Percentiles rank a stretch among this genome's conserved stretches.
Evolutionary conservation across 176 grass and related monocot genomes (phyloP).

Genomic region (Rhynchospora breviuscula): DNA sequence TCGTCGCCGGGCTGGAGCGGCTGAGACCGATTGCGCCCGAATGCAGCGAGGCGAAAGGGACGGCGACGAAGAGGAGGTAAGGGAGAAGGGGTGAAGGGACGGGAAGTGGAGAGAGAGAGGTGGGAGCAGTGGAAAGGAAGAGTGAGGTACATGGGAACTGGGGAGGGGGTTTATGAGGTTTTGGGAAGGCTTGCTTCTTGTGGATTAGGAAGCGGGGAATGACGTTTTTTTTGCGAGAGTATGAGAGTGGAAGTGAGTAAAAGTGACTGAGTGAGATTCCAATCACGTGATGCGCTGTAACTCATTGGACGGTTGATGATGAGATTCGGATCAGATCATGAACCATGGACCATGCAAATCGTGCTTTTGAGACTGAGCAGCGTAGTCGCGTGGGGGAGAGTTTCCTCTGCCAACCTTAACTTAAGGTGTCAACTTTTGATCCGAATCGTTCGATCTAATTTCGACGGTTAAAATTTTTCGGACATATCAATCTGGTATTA

Average conservation of each 20-base stretch:
- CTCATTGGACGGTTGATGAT: background rate
- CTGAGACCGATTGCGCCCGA: slow-evolving; percentile 32
- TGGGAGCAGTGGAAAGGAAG: slow-evolving; percentile 8
- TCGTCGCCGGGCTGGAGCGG: slow-evolving; percentile 64
- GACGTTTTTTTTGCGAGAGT: too few relatives aligned
- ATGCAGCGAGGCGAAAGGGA: slow-evolving; percentile 34
- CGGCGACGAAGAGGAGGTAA: slow-evolving; percentile 18
- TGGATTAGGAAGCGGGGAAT: slow-evolving; percentile 20
- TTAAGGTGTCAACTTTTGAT: too few relatives aligned
- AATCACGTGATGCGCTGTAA: background rate
- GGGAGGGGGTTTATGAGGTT: slow-evolving; percentile 14
- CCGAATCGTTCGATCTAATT: too few relatives aligned
- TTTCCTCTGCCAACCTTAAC: too few relatives aligned
- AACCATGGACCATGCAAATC: too few relatives aligned
- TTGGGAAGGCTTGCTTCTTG: background rate
- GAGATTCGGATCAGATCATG: background rate
- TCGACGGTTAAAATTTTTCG: too few relatives aligned
- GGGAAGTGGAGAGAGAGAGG: slow-evolving; percentile 13
- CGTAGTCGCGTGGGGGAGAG: too few relatives aligned
- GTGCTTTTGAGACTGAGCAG: too few relatives aligned
- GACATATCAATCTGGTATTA: too few relatives aligned
- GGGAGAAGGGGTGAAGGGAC: slow-evolving; percentile 28
- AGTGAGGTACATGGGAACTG: background rate
- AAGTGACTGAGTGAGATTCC: background rate
- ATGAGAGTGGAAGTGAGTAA: background rate